Conservation (phyloP, 176 grass and related monocot species). For the Ampelocalamus luodianensis region DNA sequence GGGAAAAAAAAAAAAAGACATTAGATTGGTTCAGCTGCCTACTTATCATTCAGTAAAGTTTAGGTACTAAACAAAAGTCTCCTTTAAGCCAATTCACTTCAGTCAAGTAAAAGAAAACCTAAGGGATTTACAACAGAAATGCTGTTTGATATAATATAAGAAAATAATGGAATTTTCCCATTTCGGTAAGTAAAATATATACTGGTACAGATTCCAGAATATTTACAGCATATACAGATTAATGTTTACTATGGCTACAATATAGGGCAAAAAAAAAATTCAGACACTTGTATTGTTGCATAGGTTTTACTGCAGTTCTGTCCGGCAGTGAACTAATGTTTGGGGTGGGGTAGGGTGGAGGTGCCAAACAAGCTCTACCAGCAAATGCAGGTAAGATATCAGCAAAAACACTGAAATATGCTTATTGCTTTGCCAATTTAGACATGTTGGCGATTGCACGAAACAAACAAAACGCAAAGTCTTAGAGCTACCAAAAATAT, state of each 20-base stretch:
- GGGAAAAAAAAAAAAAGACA: not conserved
- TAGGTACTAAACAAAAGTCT: not conserved
- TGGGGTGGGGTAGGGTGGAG: not conserved
- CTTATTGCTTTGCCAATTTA: conserved; percentile 9
- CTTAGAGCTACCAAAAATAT: not conserved
- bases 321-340: not conserved
- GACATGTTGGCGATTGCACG: not conserved
- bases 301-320: conserved; percentile 1
- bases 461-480: not conserved
- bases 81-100: conserved; percentile 4
- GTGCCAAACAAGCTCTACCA: conserved; percentile 6
- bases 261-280: not conserved
- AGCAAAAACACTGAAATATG: conserved; percentile 7
- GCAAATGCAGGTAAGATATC: not conserved
- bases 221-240: conserved; percentile 10
- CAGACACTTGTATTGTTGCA: not conserved
- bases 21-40: not conserved
- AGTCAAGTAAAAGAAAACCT: conserved; percentile 13
- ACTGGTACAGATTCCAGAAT: not conserved
- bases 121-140: not conserved
- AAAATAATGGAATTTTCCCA: conserved; percentile 24
- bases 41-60: conserved; percentile 9
- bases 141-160: not conserved
- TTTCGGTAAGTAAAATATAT: conserved; percentile 2
- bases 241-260: not conserved